Conservation (phyloP, 139 green algal genomes). For the Asterochloris sp. region DNA sequence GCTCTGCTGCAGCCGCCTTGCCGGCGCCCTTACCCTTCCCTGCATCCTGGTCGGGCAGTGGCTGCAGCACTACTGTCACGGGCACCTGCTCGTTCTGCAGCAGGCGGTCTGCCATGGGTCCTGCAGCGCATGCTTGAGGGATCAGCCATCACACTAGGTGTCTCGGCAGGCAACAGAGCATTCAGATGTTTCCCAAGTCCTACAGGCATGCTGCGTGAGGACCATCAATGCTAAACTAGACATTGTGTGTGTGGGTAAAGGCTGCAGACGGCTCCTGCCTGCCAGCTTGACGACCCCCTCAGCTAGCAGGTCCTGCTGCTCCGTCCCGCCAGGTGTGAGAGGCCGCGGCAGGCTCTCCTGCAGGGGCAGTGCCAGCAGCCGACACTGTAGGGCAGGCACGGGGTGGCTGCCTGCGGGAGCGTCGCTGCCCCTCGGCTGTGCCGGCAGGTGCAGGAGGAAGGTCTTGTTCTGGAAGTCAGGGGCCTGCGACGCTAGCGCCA, state of each 20-base stretch:
- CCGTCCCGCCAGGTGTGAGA: background rate
- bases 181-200: background rate
- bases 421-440: background rate
- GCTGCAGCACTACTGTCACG: background rate
- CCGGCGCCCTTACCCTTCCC: background rate
- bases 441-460: slow-evolving; percentile 6
- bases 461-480: slow-evolving; percentile 3
- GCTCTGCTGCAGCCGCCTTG: background rate
- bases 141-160: background rate
- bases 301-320: slow-evolving; percentile 6
- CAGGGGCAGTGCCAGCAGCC: background rate
- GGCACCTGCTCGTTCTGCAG: background rate
- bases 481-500: background rate
- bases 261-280: background rate
- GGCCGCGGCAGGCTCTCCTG: background rate
- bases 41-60: background rate
- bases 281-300: background rate
- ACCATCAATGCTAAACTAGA: background rate
- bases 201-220: background rate
- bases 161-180: background rate
- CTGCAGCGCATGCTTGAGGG: background rate
- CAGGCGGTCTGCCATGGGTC: background rate
- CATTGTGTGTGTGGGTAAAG: background rate
- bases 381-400: background rate
- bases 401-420: background rate